phyloP scores from a whole-genome alignment of 768 basidiomycete genomes.

The Strobilomyces confusus region DNA sequence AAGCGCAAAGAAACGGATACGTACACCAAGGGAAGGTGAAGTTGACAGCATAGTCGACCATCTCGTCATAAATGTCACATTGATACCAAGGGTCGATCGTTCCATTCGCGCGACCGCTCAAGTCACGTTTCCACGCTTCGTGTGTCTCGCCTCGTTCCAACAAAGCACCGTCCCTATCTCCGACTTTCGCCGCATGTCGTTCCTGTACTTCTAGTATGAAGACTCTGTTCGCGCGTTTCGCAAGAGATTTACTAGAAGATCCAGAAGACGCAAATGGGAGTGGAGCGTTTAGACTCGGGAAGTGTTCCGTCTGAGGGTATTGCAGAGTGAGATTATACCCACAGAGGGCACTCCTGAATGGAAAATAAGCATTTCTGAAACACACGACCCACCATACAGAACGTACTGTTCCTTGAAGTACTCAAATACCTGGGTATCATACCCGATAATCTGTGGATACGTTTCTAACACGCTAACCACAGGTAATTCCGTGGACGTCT shows the following conservation, averaged over 20 bases:
- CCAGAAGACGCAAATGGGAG: accelerated
- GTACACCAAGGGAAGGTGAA: constrained; percentile 61
- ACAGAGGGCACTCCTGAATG: constrained; percentile 53
- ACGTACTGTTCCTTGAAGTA: constrained; percentile 67
- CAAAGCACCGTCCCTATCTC: constrained; percentile 2
- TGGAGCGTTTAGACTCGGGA: constrained; percentile 34
- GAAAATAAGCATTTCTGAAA: not conserved
- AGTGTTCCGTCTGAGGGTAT: constrained; percentile 56
- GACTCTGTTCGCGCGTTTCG: constrained; percentile 3
- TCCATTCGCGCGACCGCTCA: constrained; percentile 48
- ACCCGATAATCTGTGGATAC: constrained; percentile 71
- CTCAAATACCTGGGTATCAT: constrained; percentile 60
- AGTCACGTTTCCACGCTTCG: constrained; percentile 42
- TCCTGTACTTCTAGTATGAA: constrained; percentile 12
- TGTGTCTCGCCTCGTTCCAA: constrained; percentile 20
- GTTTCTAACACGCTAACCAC: constrained; percentile 63
- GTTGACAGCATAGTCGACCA: constrained; percentile 67
- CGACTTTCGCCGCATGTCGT: constrained; percentile 4
- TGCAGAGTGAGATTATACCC: constrained; percentile 62
- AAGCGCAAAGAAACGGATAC: constrained; percentile 3
- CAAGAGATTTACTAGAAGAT: not conserved
- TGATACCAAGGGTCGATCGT: constrained; percentile 59
- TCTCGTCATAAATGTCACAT: constrained; percentile 57
- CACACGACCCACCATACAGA: not conserved
- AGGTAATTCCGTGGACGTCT: constrained; percentile 49